These are phyloP conservation scores for Backusella macrospora DNA, from an alignment of 192 early-diverging fungal species.

Conservation along the genomic window DNA sequence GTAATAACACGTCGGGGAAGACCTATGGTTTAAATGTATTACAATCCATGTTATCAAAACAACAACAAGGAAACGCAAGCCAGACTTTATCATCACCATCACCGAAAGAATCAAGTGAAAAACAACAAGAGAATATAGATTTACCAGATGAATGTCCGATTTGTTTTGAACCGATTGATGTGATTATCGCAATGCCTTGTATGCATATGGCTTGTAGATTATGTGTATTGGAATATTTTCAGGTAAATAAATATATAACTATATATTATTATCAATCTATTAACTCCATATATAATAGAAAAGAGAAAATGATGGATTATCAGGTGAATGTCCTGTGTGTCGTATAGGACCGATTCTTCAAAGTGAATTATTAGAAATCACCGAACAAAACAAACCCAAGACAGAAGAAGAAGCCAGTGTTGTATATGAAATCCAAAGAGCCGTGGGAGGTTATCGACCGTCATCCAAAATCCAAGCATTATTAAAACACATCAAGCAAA, in stretches of 20 bases:
- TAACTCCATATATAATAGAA: too few species aligned
- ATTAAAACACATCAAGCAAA: constrained; percentile 41
- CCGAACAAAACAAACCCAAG: constrained; percentile 14
- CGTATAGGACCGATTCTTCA: constrained; percentile 51
- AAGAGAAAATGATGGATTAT: constrained; percentile 45
- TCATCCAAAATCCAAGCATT: constrained; percentile 56
- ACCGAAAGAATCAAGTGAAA: not conserved
- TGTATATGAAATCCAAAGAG: constrained; percentile 26
- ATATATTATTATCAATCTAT: too few species aligned
- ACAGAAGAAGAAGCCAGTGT: not conserved
- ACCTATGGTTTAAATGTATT: constrained; percentile 7
- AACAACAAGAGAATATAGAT: not conserved
- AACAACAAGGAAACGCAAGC: not conserved
- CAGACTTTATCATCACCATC: not conserved
- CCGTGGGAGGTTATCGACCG: constrained; percentile 27
- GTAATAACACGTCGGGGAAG: not conserved
- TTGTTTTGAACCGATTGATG: constrained; percentile 55
- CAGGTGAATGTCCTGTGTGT: constrained; percentile 59
- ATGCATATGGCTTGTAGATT: constrained; percentile 58
- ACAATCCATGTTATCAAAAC: not conserved
- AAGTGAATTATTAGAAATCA: constrained; percentile 47
- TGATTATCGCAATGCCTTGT: constrained; percentile 55
- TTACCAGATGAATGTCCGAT: constrained; percentile 52
- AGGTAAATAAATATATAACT: constrained; percentile 46
- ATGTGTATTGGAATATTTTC: constrained; percentile 56